Conservation (phyloP, 2,329 filamentous ascomycete genomes). For the Colletotrichum coccodes region DNA sequence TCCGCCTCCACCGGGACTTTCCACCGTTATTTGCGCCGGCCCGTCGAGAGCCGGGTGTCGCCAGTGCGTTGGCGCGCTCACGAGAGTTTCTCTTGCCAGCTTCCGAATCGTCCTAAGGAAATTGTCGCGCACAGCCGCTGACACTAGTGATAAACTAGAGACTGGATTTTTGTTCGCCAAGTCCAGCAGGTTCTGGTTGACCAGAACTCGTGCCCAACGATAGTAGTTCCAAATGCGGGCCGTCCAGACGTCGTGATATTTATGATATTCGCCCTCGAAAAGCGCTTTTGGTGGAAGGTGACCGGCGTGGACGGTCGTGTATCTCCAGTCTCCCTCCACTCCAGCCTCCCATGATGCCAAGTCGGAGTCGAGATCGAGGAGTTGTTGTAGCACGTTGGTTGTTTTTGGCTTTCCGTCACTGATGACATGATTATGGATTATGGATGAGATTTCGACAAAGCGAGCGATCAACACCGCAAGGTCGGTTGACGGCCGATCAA, state of each 20-base stretch:
- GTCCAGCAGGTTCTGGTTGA: conserved; percentile 60
- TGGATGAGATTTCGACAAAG: conserved; percentile 51
- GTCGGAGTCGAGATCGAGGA: conserved; percentile 50
- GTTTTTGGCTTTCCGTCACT: conserved; percentile 49
- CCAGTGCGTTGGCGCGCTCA: conserved; percentile 61
- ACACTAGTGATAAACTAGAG: conserved; percentile 46
- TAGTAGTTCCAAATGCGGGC: conserved; percentile 69
- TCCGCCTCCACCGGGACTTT: conserved; percentile 50
- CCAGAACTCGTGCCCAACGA: conserved; percentile 66
- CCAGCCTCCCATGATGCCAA: conserved; percentile 51
- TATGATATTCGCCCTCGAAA: conserved; percentile 64
- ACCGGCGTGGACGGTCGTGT: conserved; percentile 42
- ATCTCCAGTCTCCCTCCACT: conserved; percentile 49
- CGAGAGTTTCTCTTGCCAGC: conserved; percentile 55
- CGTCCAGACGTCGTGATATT: conserved; percentile 63
- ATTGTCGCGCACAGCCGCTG: conserved; percentile 41
- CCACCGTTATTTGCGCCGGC: conserved; percentile 46
- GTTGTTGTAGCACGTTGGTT: conserved; percentile 47
- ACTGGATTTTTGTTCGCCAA: conserved; percentile 49
- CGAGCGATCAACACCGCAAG: conserved; percentile 52
- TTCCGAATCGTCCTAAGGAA: conserved; percentile 47
- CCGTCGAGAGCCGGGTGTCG: conserved; percentile 57
- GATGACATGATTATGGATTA: conserved; percentile 45
- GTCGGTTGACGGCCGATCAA: conserved; percentile 51
- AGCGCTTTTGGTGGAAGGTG: conserved; percentile 52